Evolutionary conservation across 2,329 filamentous ascomycete genomes (phyloP), one percentile per base, ranked within the genome.

Genomic region (Penicillium rolfsii): DNA sequence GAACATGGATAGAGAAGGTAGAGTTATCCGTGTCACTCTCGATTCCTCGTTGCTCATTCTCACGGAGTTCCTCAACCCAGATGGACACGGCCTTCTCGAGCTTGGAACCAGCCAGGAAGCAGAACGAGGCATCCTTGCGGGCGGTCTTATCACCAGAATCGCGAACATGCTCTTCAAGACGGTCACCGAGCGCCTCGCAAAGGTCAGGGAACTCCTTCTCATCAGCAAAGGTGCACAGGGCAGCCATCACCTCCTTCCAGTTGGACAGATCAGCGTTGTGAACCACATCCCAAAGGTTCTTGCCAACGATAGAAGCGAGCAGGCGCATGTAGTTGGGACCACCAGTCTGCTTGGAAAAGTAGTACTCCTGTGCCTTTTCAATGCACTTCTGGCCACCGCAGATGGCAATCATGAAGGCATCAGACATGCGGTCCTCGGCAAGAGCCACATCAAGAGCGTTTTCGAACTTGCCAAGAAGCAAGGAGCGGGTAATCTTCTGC

Each of bases 201-300:
- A 99, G 87, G 73, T 97, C 93, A 5, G 94, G 87, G 75, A 99
- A 99, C 70, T 99, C 94, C 41, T 86, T 86, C 48, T 93, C 90
- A 64, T 96, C 89, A 0, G 95, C 95, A 77, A 94, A 99, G 0
- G 95, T 98, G 84, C 95, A 99, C 57, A 99, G 82, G 0, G 93
- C 91, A 30, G 92, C 93, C 91, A 99, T 96, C 3, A 94, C 89
- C 77, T 98, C 95, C 79, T 96, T 98, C 96, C 95, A 99, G 78
- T 95, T 91, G 55, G 85, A 85, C 49, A 99, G 81, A 72, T 97
- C 91, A 7, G 94, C 95, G 72, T 99, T 99, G 79, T 98, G 92
- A 7, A 98, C 95, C 49, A 98, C 86, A 79, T 99, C 95, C 95
- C 94, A 98, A 1, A 99, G 84, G 72, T 99, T 97, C 83, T 98